Evolutionary conservation across 805 yeast genomes (phyloP).

Genomic region (Candida morakotiae): DNA sequence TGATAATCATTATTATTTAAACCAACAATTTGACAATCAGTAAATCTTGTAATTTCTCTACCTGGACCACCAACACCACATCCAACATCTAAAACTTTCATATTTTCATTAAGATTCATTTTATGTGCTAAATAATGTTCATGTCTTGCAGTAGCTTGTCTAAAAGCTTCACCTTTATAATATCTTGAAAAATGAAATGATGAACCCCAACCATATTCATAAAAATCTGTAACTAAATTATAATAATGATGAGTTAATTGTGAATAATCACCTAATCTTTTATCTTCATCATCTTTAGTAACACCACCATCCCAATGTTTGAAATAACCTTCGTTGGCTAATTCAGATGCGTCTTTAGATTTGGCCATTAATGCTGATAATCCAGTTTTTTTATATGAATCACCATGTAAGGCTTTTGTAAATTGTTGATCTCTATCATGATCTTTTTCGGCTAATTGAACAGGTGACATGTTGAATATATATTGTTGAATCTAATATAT

Average conservation of each 20-base stretch:
- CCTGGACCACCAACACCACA: conserved; percentile 99
- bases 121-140: conserved; percentile 91
- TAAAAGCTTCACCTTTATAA: conserved; percentile 89
- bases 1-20: conserved; percentile 96
- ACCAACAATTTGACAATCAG: conserved; percentile 83
- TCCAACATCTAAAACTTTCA: conserved; percentile 94
- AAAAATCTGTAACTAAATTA: conserved; percentile 95
- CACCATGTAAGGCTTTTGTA: conserved; percentile 85
- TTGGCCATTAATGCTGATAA: conserved; percentile 73
- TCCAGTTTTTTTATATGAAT: conserved; percentile 64
- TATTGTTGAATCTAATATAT: conserved; percentile 7
- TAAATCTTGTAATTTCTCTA: conserved; percentile 89
- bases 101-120: conserved; percentile 72
- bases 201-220: conserved; percentile 99
- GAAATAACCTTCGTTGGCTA: conserved; percentile 86
- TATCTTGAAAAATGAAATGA: conserved; percentile 96
- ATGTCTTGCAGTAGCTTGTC: conserved; percentile 94
- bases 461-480: conserved; percentile 7
- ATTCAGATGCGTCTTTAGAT: conserved; percentile 69
- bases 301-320: conserved; percentile 97
- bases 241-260: conserved; percentile 92
- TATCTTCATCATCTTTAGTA: conserved; percentile 62
- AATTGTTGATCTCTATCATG: conserved; percentile 63
- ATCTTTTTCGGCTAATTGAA: conserved; percentile 43
- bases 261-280: conserved; percentile 81